Evolutionary conservation across 306 rosid species (phyloP).

Genomic region (Luffa acutangula): DNA sequence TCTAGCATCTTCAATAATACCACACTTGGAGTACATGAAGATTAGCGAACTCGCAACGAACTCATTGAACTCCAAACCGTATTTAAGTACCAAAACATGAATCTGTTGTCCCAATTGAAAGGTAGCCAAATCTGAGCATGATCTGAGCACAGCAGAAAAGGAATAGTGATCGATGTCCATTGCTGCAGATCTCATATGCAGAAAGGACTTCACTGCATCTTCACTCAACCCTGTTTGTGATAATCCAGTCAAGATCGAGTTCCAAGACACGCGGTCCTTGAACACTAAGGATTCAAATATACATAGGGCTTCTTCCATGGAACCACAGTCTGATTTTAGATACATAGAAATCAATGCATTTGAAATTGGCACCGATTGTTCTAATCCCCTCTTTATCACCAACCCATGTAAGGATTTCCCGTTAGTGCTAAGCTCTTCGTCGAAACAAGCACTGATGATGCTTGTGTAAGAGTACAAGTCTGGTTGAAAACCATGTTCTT

Average conservation of each 20-base stretch:
- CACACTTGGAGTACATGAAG: slow-evolving; percentile 85
- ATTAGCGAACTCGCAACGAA: slow-evolving; percentile 72
- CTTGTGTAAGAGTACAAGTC: slow-evolving; percentile 67
- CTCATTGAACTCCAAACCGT: slow-evolving; percentile 43
- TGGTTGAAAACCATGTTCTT: slow-evolving; percentile 49
- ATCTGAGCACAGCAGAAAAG: slow-evolving; percentile 52
- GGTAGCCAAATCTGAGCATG: slow-evolving; percentile 68
- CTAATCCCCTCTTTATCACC: slow-evolving; percentile 58
- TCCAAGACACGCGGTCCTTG: slow-evolving; percentile 71
- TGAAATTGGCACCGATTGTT: slow-evolving; percentile 44
- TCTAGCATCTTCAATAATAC: slow-evolving; percentile 69
- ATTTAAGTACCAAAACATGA: slow-evolving; percentile 48
- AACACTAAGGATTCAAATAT: slow-evolving; percentile 38
- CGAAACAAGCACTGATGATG: slow-evolving; percentile 43
- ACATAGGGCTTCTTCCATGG: slow-evolving; percentile 43
- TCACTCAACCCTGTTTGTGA: slow-evolving; percentile 63
- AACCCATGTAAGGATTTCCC: slow-evolving; percentile 62
- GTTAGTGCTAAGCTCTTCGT: slow-evolving; percentile 19
- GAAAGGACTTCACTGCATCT: slow-evolving; percentile 54
- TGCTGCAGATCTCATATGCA: slow-evolving; percentile 31
- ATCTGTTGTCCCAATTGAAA: slow-evolving; percentile 64
- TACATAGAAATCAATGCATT: slow-evolving; percentile 78
- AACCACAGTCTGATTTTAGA: slow-evolving; percentile 38
- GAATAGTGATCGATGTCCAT: slow-evolving; percentile 55
- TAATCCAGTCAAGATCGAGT: slow-evolving; percentile 62